Evolutionary conservation across 495 filamentous ascomycete genomes (phyloP).

Genomic region (Talaromyces wortmannii): DNA sequence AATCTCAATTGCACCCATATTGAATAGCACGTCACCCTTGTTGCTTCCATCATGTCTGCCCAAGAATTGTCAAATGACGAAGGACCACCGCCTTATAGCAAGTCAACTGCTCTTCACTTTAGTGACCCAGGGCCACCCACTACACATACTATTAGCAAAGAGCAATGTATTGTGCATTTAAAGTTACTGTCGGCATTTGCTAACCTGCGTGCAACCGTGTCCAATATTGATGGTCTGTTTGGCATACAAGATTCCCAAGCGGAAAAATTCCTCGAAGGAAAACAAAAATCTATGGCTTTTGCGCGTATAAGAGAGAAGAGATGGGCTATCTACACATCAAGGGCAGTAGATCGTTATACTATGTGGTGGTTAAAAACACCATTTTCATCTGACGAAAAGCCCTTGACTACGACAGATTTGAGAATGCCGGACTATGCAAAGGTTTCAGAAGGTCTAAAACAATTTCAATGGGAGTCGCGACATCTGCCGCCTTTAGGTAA

Average conservation of each 20-base stretch:
- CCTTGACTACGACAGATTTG: background rate
- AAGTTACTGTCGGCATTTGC: conserved; percentile 69
- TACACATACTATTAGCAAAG: background rate
- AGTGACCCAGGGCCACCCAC: background rate
- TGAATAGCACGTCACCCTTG: no score
- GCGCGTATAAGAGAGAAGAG: conserved; percentile 61
- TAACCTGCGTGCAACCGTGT: conserved; percentile 57
- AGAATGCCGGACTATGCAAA: no score
- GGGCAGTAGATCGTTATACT: conserved; percentile 67
- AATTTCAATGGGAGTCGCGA: no score
- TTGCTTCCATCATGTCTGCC: no score
- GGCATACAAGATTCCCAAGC: conserved; percentile 27
- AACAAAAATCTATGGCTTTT: conserved; percentile 7
- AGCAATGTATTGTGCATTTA: conserved; percentile 64
- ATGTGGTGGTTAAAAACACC: conserved; percentile 53
- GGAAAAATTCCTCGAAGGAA: conserved; percentile 35
- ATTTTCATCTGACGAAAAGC: conserved; percentile 10
- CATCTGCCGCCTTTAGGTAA: conserved; percentile 21
- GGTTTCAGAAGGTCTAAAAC: no score
- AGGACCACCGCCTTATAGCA: no score
- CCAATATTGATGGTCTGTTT: conserved; percentile 61
- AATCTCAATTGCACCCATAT: no score
- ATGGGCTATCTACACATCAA: conserved; percentile 69
- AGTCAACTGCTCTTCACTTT: no score
- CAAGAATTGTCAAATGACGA: no score